Percentiles rank a stretch among this genome's conserved stretches.
Conservation (phyloP, 225 moss, liverwort and hornwort species). For the Bryum argenteum region DNA sequence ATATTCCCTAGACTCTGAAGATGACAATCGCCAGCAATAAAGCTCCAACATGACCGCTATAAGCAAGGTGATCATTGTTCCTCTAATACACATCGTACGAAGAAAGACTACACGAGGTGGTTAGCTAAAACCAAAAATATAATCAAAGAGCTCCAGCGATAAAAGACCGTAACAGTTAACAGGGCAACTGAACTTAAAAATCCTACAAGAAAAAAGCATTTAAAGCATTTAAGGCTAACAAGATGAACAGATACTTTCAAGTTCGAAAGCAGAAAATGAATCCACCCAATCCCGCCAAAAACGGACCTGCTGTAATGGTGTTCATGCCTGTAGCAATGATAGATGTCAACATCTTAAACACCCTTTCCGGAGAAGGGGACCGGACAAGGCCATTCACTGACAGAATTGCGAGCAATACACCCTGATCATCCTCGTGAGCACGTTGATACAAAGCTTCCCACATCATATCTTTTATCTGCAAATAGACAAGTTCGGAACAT, state of each 20-base stretch:
- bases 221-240: conserved; percentile 1
- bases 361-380: conserved; percentile 61
- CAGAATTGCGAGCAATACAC: conserved; percentile 64
- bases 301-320: conserved; percentile 53
- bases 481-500: conserved; percentile 18
- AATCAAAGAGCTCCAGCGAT: neutral
- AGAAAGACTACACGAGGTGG: neutral
- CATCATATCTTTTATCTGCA: conserved; percentile 68
- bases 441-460: conserved; percentile 71
- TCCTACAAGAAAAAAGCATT: neutral
- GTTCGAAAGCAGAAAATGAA: conserved; percentile 8
- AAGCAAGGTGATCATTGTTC: neutral
- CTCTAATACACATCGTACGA: neutral
- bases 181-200: no score
- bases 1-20: neutral
- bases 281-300: conserved; percentile 1
- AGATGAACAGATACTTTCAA: neutral
- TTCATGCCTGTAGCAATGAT: conserved; percentile 60
- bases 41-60: neutral
- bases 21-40: neutral
- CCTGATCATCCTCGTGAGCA: conserved; percentile 71
- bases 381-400: conserved; percentile 62
- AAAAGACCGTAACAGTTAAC: neutral
- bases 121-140: neutral
- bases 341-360: conserved; percentile 66